Conservation (phyloP, 2,329 filamentous ascomycete genomes). For the Sphaerostilbella broomeana region DNA sequence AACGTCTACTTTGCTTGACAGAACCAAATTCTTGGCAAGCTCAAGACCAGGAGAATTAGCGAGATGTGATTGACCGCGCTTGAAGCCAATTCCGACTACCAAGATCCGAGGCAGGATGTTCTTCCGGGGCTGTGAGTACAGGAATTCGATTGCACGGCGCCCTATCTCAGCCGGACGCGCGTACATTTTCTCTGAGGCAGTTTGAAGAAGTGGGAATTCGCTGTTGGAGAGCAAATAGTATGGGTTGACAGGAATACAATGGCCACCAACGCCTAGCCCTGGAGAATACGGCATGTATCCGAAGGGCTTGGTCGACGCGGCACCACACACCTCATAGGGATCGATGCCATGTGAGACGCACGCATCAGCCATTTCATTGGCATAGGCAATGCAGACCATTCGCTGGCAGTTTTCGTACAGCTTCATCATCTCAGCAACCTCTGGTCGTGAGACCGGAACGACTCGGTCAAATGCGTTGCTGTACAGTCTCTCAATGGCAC, state of each 20-base stretch:
- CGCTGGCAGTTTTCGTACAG: constrained; percentile 53
- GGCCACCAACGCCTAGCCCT: constrained; percentile 45
- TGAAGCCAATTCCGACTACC: constrained; percentile 45
- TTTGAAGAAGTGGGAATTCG: constrained; percentile 39
- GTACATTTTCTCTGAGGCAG: constrained; percentile 38
- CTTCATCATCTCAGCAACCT: constrained; percentile 53
- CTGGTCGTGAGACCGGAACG: constrained; percentile 43
- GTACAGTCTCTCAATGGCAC: constrained; percentile 40
- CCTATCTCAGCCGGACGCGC: constrained; percentile 35
- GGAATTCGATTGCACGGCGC: constrained; percentile 26
- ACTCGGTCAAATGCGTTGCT: constrained; percentile 40
- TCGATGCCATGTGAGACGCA: constrained; percentile 40
- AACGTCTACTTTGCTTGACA: constrained; percentile 34
- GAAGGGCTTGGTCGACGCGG: constrained; percentile 46
- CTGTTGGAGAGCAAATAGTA: constrained; percentile 45
- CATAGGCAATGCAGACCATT: constrained; percentile 48
- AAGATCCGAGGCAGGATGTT: constrained; percentile 27
- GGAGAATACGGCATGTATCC: constrained; percentile 44
- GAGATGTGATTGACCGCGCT: constrained; percentile 40
- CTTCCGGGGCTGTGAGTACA: constrained; percentile 18
- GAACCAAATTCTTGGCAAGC: constrained; percentile 31
- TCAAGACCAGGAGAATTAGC: constrained; percentile 42
- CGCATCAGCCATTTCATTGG: constrained; percentile 51
- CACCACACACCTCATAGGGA: constrained; percentile 43
- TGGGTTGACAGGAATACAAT: constrained; percentile 52